These are phyloP conservation scores for Ormosia semicastrata DNA, from an alignment of 306 rosid species.

Conservation along the genomic window DNA sequence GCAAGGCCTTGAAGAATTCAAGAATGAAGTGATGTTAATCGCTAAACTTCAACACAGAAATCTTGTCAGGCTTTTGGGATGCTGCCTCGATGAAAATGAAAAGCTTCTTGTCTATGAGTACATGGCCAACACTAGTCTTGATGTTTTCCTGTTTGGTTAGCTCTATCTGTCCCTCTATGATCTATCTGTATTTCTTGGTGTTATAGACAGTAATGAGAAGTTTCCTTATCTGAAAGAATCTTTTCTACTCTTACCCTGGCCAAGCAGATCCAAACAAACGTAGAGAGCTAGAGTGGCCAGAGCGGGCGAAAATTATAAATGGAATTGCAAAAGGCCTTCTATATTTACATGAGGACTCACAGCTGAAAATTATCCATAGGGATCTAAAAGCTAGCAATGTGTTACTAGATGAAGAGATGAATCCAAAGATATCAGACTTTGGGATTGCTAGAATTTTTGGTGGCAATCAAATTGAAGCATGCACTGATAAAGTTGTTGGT, in stretches of 20 bases:
- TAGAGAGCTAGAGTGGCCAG: not conserved
- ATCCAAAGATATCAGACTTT: constrained; percentile 50
- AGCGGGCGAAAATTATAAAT: constrained; percentile 21
- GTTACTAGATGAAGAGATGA: constrained; percentile 38
- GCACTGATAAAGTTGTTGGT: constrained; percentile 43
- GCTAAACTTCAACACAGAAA: constrained; percentile 40
- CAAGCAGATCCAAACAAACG: constrained; percentile 17
- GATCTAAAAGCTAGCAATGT: constrained; percentile 46
- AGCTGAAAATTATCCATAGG: constrained; percentile 42
- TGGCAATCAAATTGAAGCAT: constrained; percentile 42
- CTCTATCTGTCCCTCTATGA: not conserved
- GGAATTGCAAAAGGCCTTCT: constrained; percentile 46
- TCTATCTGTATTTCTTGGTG: not conserved
- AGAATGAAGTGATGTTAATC: constrained; percentile 11
- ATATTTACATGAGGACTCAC: constrained; percentile 48
- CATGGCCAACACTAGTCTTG: constrained; percentile 32
- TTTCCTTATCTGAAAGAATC: not conserved
- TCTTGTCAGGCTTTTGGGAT: constrained; percentile 29
- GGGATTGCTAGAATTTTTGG: constrained; percentile 47
- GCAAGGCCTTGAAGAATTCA: constrained; percentile 30
- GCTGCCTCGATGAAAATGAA: constrained; percentile 28
- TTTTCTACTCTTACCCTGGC: not conserved
- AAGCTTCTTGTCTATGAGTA: constrained; percentile 35
- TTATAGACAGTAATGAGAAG: not conserved
- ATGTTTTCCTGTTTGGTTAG: constrained; percentile 38